These are phyloP conservation scores for Lactifluus rugatus DNA, from an alignment of 768 basidiomycete genomes.

Conservation along the genomic window DNA sequence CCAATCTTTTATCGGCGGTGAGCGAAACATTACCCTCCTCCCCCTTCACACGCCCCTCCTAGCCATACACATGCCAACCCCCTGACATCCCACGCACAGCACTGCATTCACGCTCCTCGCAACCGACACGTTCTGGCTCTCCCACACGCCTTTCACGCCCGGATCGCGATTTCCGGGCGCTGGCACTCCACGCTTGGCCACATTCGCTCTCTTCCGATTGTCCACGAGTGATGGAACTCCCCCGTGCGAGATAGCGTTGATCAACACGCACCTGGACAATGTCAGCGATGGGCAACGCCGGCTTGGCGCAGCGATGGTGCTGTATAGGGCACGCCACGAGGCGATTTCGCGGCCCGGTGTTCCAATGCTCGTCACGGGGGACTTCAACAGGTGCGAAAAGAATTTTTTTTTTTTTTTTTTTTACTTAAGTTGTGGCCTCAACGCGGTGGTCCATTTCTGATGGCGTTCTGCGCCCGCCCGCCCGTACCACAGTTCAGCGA, in stretches of 20 bases:
- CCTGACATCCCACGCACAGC: constrained; percentile 17
- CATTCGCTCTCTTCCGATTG: constrained; percentile 32
- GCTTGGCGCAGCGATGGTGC: constrained; percentile 42
- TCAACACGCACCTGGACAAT: constrained; percentile 50
- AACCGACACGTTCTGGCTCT: constrained; percentile 48
- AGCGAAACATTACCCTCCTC: constrained; percentile 20
- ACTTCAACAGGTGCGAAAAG: constrained; percentile 34
- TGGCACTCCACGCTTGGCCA: constrained; percentile 41
- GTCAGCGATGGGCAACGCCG: constrained; percentile 42
- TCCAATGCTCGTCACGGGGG: constrained; percentile 41
- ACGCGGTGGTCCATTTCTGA: too few relatives aligned
- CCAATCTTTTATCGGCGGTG: constrained; percentile 49
- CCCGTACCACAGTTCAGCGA: constrained; percentile 28
- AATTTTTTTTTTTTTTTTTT: too few relatives aligned
- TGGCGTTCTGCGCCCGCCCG: too few relatives aligned
- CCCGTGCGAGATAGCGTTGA: constrained; percentile 28
- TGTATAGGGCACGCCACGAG: constrained; percentile 41
- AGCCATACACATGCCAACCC: background rate
- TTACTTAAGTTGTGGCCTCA: too few relatives aligned
- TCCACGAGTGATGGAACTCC: constrained; percentile 4
- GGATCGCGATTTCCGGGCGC: constrained; percentile 41
- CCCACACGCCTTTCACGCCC: constrained; percentile 42
- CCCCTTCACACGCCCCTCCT: background rate
- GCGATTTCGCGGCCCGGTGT: constrained; percentile 25
- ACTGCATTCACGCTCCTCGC: constrained; percentile 30